These are phyloP conservation scores for Auriscalpium microsporum DNA, from an alignment of 768 basidiomycete genomes.

Conservation along the genomic window DNA sequence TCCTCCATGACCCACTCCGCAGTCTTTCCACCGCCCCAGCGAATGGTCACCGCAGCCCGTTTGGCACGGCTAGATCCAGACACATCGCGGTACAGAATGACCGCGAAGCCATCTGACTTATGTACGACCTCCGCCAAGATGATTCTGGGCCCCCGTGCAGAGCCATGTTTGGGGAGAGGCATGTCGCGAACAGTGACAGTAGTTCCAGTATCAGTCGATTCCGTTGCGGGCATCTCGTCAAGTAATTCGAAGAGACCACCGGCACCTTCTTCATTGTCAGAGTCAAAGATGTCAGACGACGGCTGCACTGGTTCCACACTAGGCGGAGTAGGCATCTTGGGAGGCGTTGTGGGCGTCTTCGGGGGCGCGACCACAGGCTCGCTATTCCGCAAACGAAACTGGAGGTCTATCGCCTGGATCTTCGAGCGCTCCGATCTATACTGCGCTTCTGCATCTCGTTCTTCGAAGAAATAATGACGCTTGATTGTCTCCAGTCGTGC, in stretches of 20 bases:
- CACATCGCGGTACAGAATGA: conserved; percentile 54
- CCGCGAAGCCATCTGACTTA: conserved; percentile 68
- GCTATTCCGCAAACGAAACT: conserved; percentile 32
- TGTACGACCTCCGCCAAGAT: conserved; percentile 60
- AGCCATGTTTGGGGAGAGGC: conserved; percentile 75
- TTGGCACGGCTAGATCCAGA: conserved; percentile 69
- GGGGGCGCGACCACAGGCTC: background rate
- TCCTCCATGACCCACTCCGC: conserved; percentile 78
- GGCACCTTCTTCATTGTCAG: conserved; percentile 34
- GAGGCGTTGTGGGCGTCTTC: conserved; percentile 1
- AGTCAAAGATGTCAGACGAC: conserved; percentile 40
- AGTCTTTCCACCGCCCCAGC: conserved; percentile 57
- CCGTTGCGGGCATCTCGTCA: conserved; percentile 52
- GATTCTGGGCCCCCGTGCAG: conserved; percentile 71
- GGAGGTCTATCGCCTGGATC: conserved; percentile 35
- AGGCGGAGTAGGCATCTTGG: background rate
- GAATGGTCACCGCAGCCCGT: conserved; percentile 61
- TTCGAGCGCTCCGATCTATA: conserved; percentile 49
- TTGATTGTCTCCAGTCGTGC: conserved; percentile 38
- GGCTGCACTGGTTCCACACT: conserved; percentile 5
- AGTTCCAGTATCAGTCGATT: conserved; percentile 45
- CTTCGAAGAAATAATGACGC: conserved; percentile 63
- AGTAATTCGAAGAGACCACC: conserved; percentile 70
- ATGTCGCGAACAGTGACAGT: conserved; percentile 58
- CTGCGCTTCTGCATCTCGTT: conserved; percentile 50